Conservation (phyloP, 305 asterid genomes). For the Plantago coronopus region DNA sequence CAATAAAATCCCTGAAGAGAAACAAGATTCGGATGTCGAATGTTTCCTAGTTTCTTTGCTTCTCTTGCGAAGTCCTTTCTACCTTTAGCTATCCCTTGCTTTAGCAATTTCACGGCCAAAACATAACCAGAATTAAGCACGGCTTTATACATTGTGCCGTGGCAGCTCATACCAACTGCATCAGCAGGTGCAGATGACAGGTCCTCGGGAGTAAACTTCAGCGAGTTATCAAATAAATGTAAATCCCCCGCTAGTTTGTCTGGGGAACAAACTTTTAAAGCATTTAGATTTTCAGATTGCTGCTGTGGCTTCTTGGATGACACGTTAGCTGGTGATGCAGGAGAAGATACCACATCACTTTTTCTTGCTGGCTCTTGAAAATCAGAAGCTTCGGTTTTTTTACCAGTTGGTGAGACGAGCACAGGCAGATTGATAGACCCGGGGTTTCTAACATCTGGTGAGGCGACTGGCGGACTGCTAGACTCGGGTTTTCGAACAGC, state of each 20-base stretch:
- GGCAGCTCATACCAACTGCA: slow-evolving; percentile 80
- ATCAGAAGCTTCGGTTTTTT: slow-evolving; percentile 25
- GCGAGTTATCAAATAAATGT: slow-evolving; percentile 53
- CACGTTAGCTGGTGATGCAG: slow-evolving; percentile 31
- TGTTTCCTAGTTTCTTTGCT: slow-evolving; percentile 72
- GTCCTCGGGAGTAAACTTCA: slow-evolving; percentile 68
- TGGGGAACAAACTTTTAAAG: slow-evolving; percentile 65
- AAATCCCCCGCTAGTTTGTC: slow-evolving; percentile 84
- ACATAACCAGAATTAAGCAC: slow-evolving; percentile 52
- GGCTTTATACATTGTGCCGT: slow-evolving; percentile 77
- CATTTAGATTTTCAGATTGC: slow-evolving; percentile 34
- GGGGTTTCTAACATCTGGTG: slow-evolving; percentile 23
- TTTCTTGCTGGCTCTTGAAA: slow-evolving; percentile 33
- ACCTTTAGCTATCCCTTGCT: slow-evolving; percentile 75
- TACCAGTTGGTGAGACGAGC: slow-evolving; percentile 23
- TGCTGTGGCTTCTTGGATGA: slow-evolving; percentile 37
- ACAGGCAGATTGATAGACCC: slow-evolving; percentile 32
- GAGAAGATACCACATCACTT: slow-evolving; percentile 38
- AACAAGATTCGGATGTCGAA: slow-evolving; percentile 65
- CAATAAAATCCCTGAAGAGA: slow-evolving; percentile 79
- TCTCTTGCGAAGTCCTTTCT: slow-evolving; percentile 77
- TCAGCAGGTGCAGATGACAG: slow-evolving; percentile 86
- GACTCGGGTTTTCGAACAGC: slow-evolving; percentile 24
- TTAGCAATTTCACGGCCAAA: slow-evolving; percentile 72
- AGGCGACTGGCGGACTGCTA: slow-evolving; percentile 26